Evolutionary conservation across 768 basidiomycete genomes (phyloP), one percentile per base, ranked within the genome.

Genomic region (Podaxis sp.): DNA sequence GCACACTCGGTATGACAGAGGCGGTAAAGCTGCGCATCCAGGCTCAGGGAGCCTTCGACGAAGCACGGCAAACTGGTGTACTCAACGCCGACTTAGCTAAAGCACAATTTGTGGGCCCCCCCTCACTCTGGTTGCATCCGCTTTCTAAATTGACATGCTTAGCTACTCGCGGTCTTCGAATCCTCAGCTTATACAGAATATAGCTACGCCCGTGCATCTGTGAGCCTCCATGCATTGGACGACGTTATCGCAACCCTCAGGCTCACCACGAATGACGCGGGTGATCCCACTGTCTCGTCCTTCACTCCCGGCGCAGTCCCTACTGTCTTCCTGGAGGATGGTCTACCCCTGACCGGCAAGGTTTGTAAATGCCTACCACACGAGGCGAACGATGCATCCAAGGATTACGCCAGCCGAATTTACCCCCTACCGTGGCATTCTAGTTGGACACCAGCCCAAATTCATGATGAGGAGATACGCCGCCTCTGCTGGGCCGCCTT

Each of bases 81-180:
- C 72, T 88, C 37, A 89, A 91, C 65, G 75, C 83, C 22, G 80
- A 80, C 15, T 78, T 91, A 7, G 91, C 88, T 0, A 88, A 91
- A 68, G 90, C 90, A 8, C 90, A 90, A 5, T 74, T 89, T 65
- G 89, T 90, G 13, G 46, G 62, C 52, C 27, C 17, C 1, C 27
- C 17, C 6, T 13, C 38, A 38, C 6, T 12, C 17, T 40, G n/a
- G 19, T 27, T 19, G 13, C 15, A 25, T 15, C 37, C 24, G 7
- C 40, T 46, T 17, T 29, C 29, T 55, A 15, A 56, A 55, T 13
- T 17, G 9, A 43, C 38, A 25, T 13, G 15, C n/a, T 3, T 64
- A 90, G 90, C 84, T 93, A 54, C 79, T 93, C 8, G 88, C 91
- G 4, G 75, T 93, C 2, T 93, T 90, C 67, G 91, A 93, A 71